Evolutionary conservation across 495 filamentous ascomycete species (phyloP).

Genomic region (Tuber magnatum): DNA sequence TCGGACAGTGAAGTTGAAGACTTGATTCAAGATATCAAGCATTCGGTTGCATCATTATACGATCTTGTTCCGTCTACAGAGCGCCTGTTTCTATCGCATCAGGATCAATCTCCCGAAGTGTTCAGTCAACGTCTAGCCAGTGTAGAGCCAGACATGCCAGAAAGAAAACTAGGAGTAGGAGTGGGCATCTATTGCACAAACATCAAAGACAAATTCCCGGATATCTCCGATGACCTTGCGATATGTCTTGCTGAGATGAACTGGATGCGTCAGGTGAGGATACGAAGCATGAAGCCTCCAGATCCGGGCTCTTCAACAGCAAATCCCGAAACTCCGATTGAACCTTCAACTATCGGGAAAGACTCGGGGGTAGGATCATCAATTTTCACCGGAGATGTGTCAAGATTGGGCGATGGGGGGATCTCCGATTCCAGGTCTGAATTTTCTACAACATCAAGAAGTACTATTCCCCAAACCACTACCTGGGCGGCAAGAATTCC

Average conservation of each 20-base stretch:
- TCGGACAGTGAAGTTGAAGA: background rate
- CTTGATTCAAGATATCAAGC: constrained; percentile 5
- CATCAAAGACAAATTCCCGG: constrained; percentile 12
- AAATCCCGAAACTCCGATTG: background rate
- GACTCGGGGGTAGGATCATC: background rate
- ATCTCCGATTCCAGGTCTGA: constrained; percentile 4
- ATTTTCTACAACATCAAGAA: constrained; percentile 1
- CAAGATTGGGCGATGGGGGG: background rate
- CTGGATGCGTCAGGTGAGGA: constrained; percentile 8
- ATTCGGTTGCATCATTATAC: constrained; percentile 14
- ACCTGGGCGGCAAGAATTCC: constrained; percentile 5
- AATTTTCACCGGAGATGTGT: background rate
- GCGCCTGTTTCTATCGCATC: background rate
- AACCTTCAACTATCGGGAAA: background rate
- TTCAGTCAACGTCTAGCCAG: background rate
- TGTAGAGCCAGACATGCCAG: background rate
- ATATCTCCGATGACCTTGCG: constrained; percentile 7
- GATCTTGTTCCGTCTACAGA: constrained; percentile 18
- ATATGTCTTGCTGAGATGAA: constrained; percentile 13
- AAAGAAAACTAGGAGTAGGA: background rate
- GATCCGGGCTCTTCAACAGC: background rate
- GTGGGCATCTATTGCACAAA: background rate
- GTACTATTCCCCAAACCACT: background rate
- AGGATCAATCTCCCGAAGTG: background rate
- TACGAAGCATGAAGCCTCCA: constrained; percentile 4